Percentiles rank a stretch among this genome's conserved stretches.
These are phyloP conservation scores for Hypoxylon lenormandii DNA, from an alignment of 495 filamentous ascomycete species.

Conservation along the genomic window DNA sequence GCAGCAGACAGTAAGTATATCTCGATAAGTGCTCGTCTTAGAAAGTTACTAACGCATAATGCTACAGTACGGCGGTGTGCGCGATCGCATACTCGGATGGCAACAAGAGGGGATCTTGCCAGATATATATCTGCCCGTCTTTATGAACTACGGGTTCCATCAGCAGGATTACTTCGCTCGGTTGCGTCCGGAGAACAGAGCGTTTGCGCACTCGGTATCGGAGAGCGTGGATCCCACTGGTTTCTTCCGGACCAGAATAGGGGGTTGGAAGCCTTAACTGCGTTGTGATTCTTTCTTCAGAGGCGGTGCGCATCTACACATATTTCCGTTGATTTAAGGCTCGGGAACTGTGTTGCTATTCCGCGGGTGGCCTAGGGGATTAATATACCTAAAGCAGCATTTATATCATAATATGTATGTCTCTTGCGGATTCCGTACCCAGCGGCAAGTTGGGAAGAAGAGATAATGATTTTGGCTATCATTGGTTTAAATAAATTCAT, in stretches of 20 bases:
- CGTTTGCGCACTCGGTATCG: constrained; percentile 55
- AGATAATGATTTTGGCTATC: no score
- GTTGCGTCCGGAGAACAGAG: constrained; percentile 58
- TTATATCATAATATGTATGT: no score
- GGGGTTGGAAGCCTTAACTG: constrained; percentile 56
- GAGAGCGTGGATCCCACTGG: constrained; percentile 63
- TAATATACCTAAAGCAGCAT: no score
- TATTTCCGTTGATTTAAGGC: no score
- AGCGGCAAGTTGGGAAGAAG: no score
- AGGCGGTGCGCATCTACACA: no score
- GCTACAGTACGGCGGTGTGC: constrained; percentile 44
- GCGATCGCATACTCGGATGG: constrained; percentile 47
- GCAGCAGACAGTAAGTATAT: constrained; percentile 48
- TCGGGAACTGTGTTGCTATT: no score
- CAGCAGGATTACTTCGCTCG: constrained; percentile 67
- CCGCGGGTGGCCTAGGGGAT: no score
- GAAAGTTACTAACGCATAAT: constrained; percentile 9
- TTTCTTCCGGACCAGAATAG: constrained; percentile 67
- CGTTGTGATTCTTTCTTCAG: neutral
- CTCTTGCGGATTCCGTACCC: no score
- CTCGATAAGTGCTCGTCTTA: neutral
- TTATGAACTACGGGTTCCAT: constrained; percentile 69
- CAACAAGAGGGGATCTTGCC: constrained; percentile 62
- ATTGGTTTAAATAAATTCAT: neutral
- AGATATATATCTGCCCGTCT: constrained; percentile 65